Percentiles rank a stretch among this genome's conserved stretches.
These are phyloP conservation scores for Stropharia rugosoannulata DNA, from an alignment of 768 basidiomycete genomes.

Conservation along the genomic window DNA sequence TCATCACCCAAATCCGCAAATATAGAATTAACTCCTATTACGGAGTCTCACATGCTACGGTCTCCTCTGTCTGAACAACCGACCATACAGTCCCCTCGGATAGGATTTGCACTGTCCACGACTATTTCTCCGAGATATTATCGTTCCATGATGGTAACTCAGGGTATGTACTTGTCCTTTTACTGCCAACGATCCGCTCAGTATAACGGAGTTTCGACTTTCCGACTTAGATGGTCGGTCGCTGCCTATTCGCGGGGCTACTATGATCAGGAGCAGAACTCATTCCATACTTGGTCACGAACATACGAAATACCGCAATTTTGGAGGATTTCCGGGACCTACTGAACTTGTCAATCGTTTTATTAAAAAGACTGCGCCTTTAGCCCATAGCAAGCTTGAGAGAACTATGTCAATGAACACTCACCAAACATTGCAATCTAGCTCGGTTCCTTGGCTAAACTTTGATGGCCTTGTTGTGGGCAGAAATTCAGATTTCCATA, in stretches of 20 bases:
- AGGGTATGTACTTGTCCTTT: constrained; percentile 1
- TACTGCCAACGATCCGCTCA: neutral
- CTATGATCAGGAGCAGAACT: constrained; percentile 22
- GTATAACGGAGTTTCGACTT: too few species aligned
- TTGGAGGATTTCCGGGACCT: constrained; percentile 51
- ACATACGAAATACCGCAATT: constrained; percentile 34
- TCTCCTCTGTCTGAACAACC: constrained; percentile 10
- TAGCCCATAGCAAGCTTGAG: constrained; percentile 39
- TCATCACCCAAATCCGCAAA: constrained; percentile 19
- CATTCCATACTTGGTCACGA: constrained; percentile 1
- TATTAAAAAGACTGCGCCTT: constrained; percentile 41
- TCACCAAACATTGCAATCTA: constrained; percentile 40
- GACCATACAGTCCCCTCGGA: constrained; percentile 1
- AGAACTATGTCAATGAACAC: constrained; percentile 53
- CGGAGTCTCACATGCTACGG: neutral
- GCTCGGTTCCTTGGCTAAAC: constrained; percentile 34
- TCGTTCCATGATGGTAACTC: constrained; percentile 14
- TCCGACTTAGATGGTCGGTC: constrained; percentile 7
- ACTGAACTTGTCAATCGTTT: constrained; percentile 34
- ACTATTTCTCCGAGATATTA: constrained; percentile 15
- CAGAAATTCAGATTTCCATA: constrained; percentile 57
- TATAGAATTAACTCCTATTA: neutral
- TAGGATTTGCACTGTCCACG: constrained; percentile 20
- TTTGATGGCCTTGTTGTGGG: constrained; percentile 47
- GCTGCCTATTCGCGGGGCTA: constrained; percentile 29